These are phyloP conservation scores for Spathaspora sp. DNA, from an alignment of 805 yeast genomes.

Conservation along the genomic window DNA sequence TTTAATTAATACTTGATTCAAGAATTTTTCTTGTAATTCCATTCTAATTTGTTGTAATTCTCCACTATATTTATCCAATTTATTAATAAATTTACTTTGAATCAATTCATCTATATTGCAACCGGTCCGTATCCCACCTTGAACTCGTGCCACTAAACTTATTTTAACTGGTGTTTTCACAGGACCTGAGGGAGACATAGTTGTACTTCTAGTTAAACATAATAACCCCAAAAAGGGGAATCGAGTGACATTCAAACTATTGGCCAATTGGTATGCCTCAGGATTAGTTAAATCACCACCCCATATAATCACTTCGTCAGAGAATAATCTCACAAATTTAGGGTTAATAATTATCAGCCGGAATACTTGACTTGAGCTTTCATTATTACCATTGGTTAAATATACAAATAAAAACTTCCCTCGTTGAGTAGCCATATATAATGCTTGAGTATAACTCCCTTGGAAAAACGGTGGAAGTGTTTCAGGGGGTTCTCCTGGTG, in stretches of 20 bases:
- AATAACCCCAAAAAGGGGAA: conserved; percentile 83
- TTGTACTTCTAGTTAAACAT: conserved; percentile 57
- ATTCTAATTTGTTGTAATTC: conserved; percentile 56
- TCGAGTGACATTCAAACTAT: conserved; percentile 63
- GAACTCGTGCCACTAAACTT: conserved; percentile 58
- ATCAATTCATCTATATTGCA: conserved; percentile 13
- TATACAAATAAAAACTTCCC: conserved; percentile 72
- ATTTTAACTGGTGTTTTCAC: conserved; percentile 52
- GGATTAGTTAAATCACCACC: conserved; percentile 80
- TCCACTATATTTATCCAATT: conserved; percentile 57
- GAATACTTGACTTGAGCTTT: conserved; percentile 52
- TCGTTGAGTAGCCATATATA: conserved; percentile 64
- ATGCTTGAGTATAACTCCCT: conserved; percentile 79
- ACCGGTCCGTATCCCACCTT: conserved; percentile 46
- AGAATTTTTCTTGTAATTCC: conserved; percentile 58
- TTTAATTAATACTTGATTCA: conserved; percentile 54
- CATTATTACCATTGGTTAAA: conserved; percentile 70
- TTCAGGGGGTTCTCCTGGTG: conserved; percentile 2
- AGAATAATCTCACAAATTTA: conserved; percentile 39
- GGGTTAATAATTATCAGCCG: conserved; percentile 51
- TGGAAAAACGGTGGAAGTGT: conserved; percentile 49
- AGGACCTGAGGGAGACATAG: conserved; percentile 55
- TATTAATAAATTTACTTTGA: conserved; percentile 37
- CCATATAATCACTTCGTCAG: conserved; percentile 65
- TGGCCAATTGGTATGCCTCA: conserved; percentile 81